Base-by-base conservation (phyloP, 2,329 filamentous ascomycete species). In the Diaporthe helianthi region DNA sequence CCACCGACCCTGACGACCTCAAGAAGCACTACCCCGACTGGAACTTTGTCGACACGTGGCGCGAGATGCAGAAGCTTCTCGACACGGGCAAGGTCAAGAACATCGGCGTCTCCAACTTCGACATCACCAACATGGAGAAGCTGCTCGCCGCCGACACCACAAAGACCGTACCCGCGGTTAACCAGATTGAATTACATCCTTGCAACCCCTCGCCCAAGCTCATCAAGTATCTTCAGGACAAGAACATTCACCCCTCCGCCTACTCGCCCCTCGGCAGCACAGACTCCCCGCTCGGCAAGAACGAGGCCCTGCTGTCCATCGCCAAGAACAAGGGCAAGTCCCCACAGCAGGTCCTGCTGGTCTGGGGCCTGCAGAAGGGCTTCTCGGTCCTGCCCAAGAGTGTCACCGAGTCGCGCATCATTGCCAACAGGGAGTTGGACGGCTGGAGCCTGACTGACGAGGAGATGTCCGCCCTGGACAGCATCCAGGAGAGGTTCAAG, bases 101-200 rank as follows among this genome's bases (percentile, higher is more conserved):
- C 83, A 93, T 95, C 78, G 93, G 93, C 75, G 91, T 96, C 69
- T 93, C 92, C 80, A 97, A 97, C 86, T 96, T 97, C 79, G 91
- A 86, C 72, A 93, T 94, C 78, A 88, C 84, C 79, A 92, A 96
- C 81, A 83, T 96, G 46, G 91, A 95, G 85, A 92, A 88, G 79
- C 85, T 96, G 69, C 84, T 96, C 71, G 88, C 86, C 74, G 86
- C 91, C 74, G 85, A 87, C 13, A 84, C 83, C 72, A 87, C 84
- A 81, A 90, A 89, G 82, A 80, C 86, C 72, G 79, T 85, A 64
- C 87, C 87, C 17, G 90, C 92, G 22, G 92, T 93, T 73, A 94
- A 95, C 86, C 92, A 96, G 81, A 87, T 93, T 78, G 92, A 94
- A 81, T 85, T 94, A 26, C 92, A 94, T 82, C 92, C 92, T 44